Base-by-base conservation (phyloP, 1,139 yeast genomes). In the Suhomyces ambrosiae region DNA sequence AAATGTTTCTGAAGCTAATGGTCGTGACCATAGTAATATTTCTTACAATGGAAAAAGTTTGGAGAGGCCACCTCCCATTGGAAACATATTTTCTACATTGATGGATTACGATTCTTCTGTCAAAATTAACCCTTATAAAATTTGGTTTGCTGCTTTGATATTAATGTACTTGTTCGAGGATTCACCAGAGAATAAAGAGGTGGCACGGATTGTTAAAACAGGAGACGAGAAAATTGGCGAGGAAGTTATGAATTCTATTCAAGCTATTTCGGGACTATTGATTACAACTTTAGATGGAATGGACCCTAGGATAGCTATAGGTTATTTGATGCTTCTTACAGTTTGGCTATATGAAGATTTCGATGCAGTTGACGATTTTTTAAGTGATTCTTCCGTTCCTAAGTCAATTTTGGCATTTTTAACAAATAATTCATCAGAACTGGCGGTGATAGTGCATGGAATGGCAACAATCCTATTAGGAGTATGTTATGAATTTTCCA, bases 91-190 rank as follows among this genome's bases (percentile, higher is more conserved):
- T 39, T 68, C 79, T 14, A 77, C 85, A 0, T 61, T 92, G 6
- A 74, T 88, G 54, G 94, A 85, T 47, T 88, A 86, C 52, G 94
- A 89, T 49, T 77, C 87, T 2, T 89, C 85, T 13, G 64, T 77
- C 32, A 79, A 82, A 41, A 62, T 89, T 29, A 90, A 94, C 49
- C 97, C 98, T 0, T 92, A 88, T 57, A 80, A 82, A 52, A 65
- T 81, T 1, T 94, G 96, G 95, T 90, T 92, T 63, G 82, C 97
- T 0, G 70, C 87, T 1, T 74, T 80, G 3, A 68, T 87, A 3
- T 55, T 92, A 27, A 67, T 86, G 39, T 78, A 77, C 41, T 55
- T 89, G 4, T 76, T 89, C 46, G 78, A 78, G 39, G 86, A 79
- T 30, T 68, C 69, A 40, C 70, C 68, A 7, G 80, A 72, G 19